Evolutionary conservation across 2,329 filamentous ascomycete genomes (phyloP).

Genomic region (Calonectria pseudoreteaudii): DNA sequence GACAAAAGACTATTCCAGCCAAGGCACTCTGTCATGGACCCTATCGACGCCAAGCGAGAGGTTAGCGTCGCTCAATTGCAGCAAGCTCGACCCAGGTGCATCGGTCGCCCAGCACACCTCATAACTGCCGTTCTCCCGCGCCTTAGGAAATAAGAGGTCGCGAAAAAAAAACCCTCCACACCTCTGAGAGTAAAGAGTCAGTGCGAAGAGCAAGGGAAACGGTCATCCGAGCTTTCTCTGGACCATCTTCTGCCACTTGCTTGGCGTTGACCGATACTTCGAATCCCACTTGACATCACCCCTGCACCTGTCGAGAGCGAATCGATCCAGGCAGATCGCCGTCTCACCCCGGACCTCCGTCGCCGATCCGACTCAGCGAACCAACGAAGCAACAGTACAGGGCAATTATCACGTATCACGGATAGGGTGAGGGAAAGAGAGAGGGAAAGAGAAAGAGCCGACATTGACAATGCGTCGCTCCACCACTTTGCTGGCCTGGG

Average conservation of each 20-base stretch:
- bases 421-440: too few relatives aligned
- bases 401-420: not conserved
- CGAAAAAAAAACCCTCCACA: not conserved
- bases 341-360: not conserved
- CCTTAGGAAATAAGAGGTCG: not conserved
- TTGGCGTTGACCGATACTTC: not conserved
- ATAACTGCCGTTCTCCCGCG: not conserved
- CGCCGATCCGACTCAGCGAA: not conserved
- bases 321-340: not conserved
- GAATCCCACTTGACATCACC: not conserved
- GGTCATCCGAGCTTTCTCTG: not conserved
- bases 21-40: not conserved
- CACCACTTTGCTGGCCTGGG: conserved; percentile 38
- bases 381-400: not conserved
- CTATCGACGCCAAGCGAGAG: not conserved
- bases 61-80: not conserved
- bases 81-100: not conserved
- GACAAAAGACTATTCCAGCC: conserved; percentile 5
- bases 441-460: not conserved
- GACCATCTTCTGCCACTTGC: not conserved
- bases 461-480: conserved; percentile 31
- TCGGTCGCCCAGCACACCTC: not conserved
- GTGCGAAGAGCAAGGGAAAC: not conserved
- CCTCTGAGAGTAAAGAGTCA: not conserved
- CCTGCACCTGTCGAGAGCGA: not conserved